A percentile compares a stretch with the other conserved stretches of the same genome.
Evolutionary conservation across 2,329 filamentous ascomycete species (phyloP).

Genomic region (Cryphonectria carpinicola): DNA sequence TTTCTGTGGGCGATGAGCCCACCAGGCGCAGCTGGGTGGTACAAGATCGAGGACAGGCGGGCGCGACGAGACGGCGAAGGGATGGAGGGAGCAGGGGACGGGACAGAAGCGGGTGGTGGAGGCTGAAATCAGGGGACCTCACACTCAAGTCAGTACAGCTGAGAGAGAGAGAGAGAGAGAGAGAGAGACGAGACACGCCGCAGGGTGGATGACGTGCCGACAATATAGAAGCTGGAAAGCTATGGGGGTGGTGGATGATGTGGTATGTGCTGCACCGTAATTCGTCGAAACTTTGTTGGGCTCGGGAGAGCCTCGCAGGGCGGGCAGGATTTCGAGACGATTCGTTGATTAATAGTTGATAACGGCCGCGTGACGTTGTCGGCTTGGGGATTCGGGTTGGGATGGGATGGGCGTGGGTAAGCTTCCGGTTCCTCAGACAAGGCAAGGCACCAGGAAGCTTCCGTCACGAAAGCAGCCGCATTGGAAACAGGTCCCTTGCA

Average conservation of each 20-base stretch:
- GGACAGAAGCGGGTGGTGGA: background rate
- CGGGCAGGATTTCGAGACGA: background rate
- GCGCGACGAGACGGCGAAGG: background rate
- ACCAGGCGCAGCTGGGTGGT: slow-evolving; percentile 6
- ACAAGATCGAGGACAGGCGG: slow-evolving; percentile 12
- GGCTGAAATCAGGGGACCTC: background rate
- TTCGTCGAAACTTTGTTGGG: background rate
- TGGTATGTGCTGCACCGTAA: background rate
- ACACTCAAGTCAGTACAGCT: background rate
- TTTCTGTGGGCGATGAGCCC: background rate
- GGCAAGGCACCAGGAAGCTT: slow-evolving; percentile 27
- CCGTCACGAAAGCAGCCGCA: slow-evolving; percentile 23
- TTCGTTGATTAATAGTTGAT: background rate
- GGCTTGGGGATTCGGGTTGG: slow-evolving; percentile 9
- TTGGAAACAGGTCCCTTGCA: slow-evolving; percentile 9
- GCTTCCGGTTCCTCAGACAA: slow-evolving; percentile 3
- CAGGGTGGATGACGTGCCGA: background rate
- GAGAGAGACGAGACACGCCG: background rate
- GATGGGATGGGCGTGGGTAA: background rate
- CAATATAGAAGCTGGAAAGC: background rate
- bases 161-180: too few relatives aligned
- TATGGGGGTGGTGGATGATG: background rate
- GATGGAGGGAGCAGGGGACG: background rate
- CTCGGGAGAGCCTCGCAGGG: slow-evolving; percentile 13
- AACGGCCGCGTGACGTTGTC: slow-evolving; percentile 20